phyloP scores from a whole-genome alignment of 768 basidiomycete species.

The Botryobasidium botryosum region DNA sequence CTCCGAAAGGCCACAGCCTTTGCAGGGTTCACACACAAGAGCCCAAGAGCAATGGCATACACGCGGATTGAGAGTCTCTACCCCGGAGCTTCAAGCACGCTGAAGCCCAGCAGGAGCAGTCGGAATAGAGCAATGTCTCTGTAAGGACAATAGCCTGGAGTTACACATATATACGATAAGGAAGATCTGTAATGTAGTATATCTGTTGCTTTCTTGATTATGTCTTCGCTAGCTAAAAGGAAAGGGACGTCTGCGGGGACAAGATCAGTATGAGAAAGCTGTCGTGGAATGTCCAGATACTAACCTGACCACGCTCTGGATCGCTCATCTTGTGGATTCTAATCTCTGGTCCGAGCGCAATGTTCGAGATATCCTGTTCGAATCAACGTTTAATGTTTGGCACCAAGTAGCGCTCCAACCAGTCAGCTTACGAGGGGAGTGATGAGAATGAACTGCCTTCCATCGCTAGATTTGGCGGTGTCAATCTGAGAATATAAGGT shows the following conservation, averaged over 20 bases:
- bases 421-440: slow-evolving; percentile 51
- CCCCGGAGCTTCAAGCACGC: too few relatives aligned
- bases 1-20: slow-evolving; percentile 85
- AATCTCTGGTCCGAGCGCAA: slow-evolving; percentile 14
- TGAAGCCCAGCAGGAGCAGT: too few relatives aligned
- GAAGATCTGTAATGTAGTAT: too few relatives aligned
- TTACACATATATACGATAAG: too few relatives aligned
- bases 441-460: slow-evolving; percentile 88
- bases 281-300: too few relatives aligned
- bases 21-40: slow-evolving; percentile 83
- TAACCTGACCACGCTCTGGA: slow-evolving; percentile 13
- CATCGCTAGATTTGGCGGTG: slow-evolving; percentile 69
- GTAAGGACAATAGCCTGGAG: too few relatives aligned
- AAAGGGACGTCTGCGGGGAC: too few relatives aligned
- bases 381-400: not conserved
- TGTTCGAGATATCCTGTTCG: slow-evolving; percentile 18
- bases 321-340: slow-evolving; percentile 18
- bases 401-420: not conserved
- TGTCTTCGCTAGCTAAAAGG: too few relatives aligned
- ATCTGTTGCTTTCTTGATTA: too few relatives aligned
- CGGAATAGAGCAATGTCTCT: too few relatives aligned
- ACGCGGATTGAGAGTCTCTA: slow-evolving; percentile 40
- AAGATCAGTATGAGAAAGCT: too few relatives aligned
- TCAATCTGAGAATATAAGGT: slow-evolving; percentile 41
- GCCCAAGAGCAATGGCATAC: slow-evolving; percentile 63